Evolutionary conservation across 495 filamentous ascomycete genomes (phyloP).

Genomic region (Hyphodiscus hymeniophilus): DNA sequence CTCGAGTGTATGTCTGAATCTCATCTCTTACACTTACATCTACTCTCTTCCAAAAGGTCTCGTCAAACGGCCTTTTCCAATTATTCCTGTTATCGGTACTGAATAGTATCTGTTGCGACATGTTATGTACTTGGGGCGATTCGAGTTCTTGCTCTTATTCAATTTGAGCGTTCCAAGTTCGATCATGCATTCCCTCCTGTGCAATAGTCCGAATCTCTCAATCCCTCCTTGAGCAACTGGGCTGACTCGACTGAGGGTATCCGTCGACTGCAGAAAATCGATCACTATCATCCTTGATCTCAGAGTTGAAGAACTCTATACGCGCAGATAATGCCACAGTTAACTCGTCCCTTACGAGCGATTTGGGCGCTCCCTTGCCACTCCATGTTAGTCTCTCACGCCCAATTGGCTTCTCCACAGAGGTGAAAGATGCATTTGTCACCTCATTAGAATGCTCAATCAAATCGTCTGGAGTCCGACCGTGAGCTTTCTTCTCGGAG

Average conservation of each 20-base stretch:
- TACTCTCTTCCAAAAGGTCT: too few species aligned
- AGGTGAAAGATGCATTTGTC: constrained; percentile 22
- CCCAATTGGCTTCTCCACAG: constrained; percentile 33
- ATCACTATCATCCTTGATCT: constrained; percentile 45
- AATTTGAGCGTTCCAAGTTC: too few species aligned
- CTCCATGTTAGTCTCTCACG: constrained; percentile 84
- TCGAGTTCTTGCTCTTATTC: too few species aligned
- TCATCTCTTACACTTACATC: too few species aligned
- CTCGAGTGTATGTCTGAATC: constrained; percentile 66
- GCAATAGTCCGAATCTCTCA: too few species aligned
- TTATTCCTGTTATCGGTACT: too few species aligned
- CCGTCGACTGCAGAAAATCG: constrained; percentile 49
- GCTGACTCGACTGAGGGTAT: constrained; percentile 49
- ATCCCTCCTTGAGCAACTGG: neutral
- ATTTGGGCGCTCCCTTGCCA: constrained; percentile 69
- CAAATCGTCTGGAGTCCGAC: constrained; percentile 30
- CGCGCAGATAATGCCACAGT: constrained; percentile 19
- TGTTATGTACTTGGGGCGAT: too few species aligned
- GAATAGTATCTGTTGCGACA: too few species aligned
- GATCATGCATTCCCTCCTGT: too few species aligned
- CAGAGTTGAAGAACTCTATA: constrained; percentile 24
- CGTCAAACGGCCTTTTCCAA: too few species aligned
- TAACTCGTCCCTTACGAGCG: constrained; percentile 61
- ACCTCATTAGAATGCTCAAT: constrained; percentile 24
- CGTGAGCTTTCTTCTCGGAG: constrained; percentile 35